Evolutionary conservation across 1,284 basidiomycete genomes (phyloP).

Genomic region (Apiotrichum brassicae): DNA sequence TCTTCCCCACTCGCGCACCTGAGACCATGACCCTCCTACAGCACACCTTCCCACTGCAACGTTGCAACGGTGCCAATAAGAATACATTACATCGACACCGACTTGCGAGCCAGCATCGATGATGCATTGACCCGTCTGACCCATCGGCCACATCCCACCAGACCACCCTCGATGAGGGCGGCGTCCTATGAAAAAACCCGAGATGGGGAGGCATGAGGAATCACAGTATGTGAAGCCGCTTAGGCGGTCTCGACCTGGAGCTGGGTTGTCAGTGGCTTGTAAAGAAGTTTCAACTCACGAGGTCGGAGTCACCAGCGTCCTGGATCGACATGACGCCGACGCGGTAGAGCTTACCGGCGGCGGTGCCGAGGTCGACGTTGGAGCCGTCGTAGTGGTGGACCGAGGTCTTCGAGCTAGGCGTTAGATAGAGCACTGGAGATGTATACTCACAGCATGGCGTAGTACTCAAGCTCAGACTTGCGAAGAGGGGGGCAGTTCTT

Average conservation of each 20-base stretch:
- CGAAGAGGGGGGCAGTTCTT: conserved; percentile 98
- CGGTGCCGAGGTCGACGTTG: conserved; percentile 96
- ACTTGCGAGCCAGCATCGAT: not conserved
- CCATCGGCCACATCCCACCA: not conserved
- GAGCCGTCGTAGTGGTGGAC: conserved; percentile 96
- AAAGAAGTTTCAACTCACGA: conserved; percentile 51
- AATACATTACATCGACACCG: conserved; percentile 31
- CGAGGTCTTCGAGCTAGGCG: conserved; percentile 70
- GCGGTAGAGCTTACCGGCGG: conserved; percentile 98
- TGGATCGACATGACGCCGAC: conserved; percentile 98
- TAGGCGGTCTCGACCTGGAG: conserved; percentile 41
- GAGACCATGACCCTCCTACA: too few relatives aligned
- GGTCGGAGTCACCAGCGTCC: conserved; percentile 95
- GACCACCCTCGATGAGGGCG: not conserved
- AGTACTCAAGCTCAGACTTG: conserved; percentile 99
- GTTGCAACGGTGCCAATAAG: conserved; percentile 14
- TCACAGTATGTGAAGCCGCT: conserved; percentile 1
- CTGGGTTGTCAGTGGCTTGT: conserved; percentile 13
- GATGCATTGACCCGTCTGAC: conserved; percentile 11
- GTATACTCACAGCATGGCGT: conserved; percentile 80
- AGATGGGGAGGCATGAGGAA: not conserved
- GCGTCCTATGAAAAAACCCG: not conserved
- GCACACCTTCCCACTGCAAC: too few relatives aligned
- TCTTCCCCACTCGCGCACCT: too few relatives aligned
- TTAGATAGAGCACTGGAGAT: too few relatives aligned